Conservation (phyloP, 345 rosid species). For the Erucastrum elatum region DNA sequence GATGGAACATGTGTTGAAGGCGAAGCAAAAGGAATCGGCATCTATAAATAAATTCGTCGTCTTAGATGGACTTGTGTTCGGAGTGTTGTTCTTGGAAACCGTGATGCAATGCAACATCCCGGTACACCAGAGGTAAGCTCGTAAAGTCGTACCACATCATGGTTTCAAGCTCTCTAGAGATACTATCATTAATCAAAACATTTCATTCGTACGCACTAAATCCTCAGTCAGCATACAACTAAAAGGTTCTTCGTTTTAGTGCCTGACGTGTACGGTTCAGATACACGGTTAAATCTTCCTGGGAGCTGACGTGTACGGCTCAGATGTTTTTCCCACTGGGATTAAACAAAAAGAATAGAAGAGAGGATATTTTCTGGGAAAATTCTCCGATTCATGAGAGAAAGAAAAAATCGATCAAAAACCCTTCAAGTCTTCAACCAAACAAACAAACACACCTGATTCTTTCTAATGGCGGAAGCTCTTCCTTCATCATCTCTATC, state of each 20-base stretch:
- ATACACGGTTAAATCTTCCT: not conserved
- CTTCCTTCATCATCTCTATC: slow-evolving; percentile 44
- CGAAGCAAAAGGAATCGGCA: too few species aligned
- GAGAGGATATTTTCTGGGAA: not conserved
- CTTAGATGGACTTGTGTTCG: too few species aligned
- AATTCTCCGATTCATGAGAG: slow-evolving; percentile 9
- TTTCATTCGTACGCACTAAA: too few species aligned
- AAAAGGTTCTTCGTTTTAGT: not conserved
- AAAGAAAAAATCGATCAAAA: slow-evolving; percentile 18
- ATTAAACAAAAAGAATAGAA: not conserved
- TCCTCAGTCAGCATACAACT: not conserved
- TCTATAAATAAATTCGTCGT: too few species aligned
- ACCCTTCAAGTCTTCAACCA: not conserved
- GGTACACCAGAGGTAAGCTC: too few species aligned
- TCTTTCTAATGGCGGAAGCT: slow-evolving; percentile 46
- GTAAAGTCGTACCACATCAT: too few species aligned
- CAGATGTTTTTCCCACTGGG: slow-evolving; percentile 13
- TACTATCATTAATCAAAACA: not conserved
- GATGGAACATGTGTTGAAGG: not conserved
- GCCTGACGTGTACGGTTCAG: not conserved
- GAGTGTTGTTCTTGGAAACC: too few species aligned
- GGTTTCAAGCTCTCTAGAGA: not conserved
- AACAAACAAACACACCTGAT: not conserved
- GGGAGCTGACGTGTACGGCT: slow-evolving; percentile 35
- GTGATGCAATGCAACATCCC: too few species aligned